Conservation (phyloP, 495 filamentous ascomycete species). For the Penicillium waksmanii region DNA sequence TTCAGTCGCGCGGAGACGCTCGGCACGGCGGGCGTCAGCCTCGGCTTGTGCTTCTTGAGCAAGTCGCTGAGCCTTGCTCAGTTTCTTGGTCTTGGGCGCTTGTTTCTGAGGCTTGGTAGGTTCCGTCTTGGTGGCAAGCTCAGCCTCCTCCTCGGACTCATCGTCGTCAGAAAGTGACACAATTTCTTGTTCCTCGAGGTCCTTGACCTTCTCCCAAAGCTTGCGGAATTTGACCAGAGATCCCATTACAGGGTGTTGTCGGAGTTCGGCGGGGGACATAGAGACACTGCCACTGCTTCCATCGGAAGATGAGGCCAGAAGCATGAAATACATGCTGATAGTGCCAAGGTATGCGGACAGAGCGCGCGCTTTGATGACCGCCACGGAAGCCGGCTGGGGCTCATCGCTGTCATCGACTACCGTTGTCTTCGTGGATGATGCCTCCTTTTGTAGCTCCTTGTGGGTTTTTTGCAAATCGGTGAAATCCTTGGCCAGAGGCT, state of each 20-base stretch:
- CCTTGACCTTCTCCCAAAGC: conserved; percentile 77
- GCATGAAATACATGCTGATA: conserved; percentile 90
- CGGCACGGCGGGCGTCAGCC: conserved; percentile 57
- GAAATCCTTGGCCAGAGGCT: conserved; percentile 81
- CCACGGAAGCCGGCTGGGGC: conserved; percentile 43
- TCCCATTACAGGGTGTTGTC: conserved; percentile 88
- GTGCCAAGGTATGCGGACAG: conserved; percentile 82
- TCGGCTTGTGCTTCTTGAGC: conserved; percentile 55
- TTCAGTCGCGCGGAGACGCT: conserved; percentile 59
- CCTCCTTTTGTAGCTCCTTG: conserved; percentile 57
- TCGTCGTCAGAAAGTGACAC: conserved; percentile 14
- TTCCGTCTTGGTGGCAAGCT: conserved; percentile 16
- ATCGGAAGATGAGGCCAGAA: conserved; percentile 72
- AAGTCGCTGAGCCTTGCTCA: conserved; percentile 53
- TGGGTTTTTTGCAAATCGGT: conserved; percentile 69
- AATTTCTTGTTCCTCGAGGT: conserved; percentile 39
- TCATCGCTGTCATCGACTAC: conserved; percentile 35
- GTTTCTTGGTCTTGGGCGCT: conserved; percentile 43
- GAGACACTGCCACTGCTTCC: conserved; percentile 49
- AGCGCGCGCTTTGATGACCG: conserved; percentile 73
- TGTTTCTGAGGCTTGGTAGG: conserved; percentile 27
- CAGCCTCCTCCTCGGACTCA: conserved; percentile 18
- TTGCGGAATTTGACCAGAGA: conserved; percentile 77
- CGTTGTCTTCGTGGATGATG: conserved; percentile 51
- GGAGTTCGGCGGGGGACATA: conserved; percentile 70